phyloP scores from a whole-genome alignment of 75 land plant genomes.

The Ceratopteris richardii region DNA sequence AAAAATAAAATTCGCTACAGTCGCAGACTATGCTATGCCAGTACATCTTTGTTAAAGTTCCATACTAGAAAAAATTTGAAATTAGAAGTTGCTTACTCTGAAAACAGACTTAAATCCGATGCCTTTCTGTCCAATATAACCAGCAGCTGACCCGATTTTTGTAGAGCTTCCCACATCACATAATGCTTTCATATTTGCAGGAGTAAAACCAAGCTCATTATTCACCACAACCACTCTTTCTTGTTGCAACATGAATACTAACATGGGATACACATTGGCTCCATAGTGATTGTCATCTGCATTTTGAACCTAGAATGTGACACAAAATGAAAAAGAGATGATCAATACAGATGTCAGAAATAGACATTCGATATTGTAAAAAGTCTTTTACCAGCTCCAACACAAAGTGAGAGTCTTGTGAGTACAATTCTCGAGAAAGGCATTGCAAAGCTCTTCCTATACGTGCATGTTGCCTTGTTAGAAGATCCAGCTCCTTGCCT shows the following conservation, averaged over 20 bases:
- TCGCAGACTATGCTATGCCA: too few species aligned
- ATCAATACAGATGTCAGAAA: too few species aligned
- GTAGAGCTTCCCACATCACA: constrained; percentile 97
- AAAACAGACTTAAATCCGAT: constrained; percentile 98
- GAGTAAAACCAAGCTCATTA: constrained; percentile 81
- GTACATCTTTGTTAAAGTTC: too few species aligned
- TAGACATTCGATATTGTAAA: neutral
- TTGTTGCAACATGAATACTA: constrained; percentile 61
- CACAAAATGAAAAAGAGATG: too few species aligned
- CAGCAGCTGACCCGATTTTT: constrained; percentile 66
- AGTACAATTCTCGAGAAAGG: constrained; percentile 84
- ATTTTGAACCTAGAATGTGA: constrained; percentile 72
- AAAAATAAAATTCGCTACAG: too few species aligned
- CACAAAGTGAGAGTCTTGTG: constrained; percentile 92
- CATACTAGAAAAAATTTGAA: too few species aligned
- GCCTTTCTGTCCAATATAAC: constrained; percentile 93
- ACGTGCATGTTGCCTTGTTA: constrained; percentile 89
- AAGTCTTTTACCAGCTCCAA: constrained; percentile 70
- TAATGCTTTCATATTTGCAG: constrained; percentile 79
- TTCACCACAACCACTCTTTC: constrained; percentile 65
- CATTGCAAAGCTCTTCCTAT: constrained; percentile 92
- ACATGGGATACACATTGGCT: constrained; percentile 48
- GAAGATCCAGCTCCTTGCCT: constrained; percentile 39
- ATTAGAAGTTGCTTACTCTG: constrained; percentile 62
- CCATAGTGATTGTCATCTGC: constrained; percentile 89